Percentiles rank a stretch among this genome's conserved stretches.
Evolutionary conservation across 2,329 filamentous ascomycete species (phyloP).

Genomic region (Epichloe gansuensis): DNA sequence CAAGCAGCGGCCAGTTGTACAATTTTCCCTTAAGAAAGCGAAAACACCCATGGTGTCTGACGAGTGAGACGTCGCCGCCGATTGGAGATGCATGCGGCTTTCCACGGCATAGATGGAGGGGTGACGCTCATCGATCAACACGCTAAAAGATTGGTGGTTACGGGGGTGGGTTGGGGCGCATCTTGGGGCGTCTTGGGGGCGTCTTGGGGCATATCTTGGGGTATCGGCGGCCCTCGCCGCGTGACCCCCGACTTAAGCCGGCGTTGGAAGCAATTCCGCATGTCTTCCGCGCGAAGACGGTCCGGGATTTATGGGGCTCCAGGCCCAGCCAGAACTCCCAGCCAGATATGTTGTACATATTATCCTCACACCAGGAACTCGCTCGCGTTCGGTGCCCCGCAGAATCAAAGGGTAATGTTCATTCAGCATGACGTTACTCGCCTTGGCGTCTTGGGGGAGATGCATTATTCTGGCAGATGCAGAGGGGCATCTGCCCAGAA

Average conservation of each 20-base stretch:
- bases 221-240: neutral
- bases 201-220: neutral
- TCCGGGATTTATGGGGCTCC: constrained; percentile 4
- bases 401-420: too few species aligned
- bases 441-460: too few species aligned
- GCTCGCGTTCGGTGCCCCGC: too few species aligned
- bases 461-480: too few species aligned
- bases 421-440: too few species aligned
- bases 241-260: constrained; percentile 1
- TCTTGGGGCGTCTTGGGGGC: neutral
- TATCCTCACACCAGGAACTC: too few species aligned
- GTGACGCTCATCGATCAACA: constrained; percentile 10
- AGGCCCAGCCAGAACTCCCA: constrained; percentile 1
- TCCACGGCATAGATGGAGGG: constrained; percentile 4
- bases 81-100: constrained; percentile 11
- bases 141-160: constrained; percentile 6
- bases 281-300: constrained; percentile 4
- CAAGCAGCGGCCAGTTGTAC: too few species aligned
- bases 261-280: constrained; percentile 7
- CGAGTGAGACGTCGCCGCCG: constrained; percentile 4
- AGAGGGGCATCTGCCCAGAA: too few species aligned
- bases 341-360: too few species aligned
- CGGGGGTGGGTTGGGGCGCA: neutral
- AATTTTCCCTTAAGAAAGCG: too few species aligned
- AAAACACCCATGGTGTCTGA: neutral